Conservation (phyloP, 164 flowering plant species). For the Berberis vulgaris region DNA sequence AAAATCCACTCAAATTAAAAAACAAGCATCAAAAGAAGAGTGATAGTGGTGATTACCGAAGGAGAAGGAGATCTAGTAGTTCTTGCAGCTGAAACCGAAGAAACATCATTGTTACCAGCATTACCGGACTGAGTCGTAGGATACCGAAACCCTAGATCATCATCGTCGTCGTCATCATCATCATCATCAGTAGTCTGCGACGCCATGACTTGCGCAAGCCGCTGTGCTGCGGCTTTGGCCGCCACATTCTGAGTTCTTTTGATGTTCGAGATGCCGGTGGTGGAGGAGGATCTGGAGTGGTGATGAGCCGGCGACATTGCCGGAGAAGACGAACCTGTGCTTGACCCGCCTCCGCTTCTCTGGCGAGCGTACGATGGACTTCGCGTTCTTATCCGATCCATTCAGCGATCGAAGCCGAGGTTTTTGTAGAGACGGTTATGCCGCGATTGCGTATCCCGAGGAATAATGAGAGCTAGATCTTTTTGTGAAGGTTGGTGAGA, state of each 20-base stretch:
- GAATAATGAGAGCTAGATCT: not conserved
- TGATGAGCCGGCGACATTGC: conserved; percentile 66
- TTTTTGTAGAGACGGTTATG: too few species aligned
- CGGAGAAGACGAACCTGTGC: conserved; percentile 73
- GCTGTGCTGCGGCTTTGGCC: conserved; percentile 90
- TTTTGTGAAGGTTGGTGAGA: not conserved
- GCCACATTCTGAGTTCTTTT: conserved; percentile 91
- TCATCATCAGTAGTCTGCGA: conserved; percentile 52
- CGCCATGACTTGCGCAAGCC: conserved; percentile 94
- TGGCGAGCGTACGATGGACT: conserved; percentile 83
- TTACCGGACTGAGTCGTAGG: conserved; percentile 26
- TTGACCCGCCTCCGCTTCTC: conserved; percentile 31
- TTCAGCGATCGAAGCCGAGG: conserved; percentile 3
- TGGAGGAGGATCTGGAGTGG: conserved; percentile 21
- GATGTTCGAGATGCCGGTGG: conserved; percentile 49
- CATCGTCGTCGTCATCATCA: conserved; percentile 66
- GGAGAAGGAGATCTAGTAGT: conserved; percentile 82
- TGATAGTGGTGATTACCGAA: conserved; percentile 47
- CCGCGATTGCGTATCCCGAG: not conserved
- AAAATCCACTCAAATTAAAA: not conserved
- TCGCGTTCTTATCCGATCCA: conserved; percentile 72
- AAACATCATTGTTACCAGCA: conserved; percentile 14
- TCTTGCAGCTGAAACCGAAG: conserved; percentile 26
- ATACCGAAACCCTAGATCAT: conserved; percentile 57
- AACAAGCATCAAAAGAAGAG: not conserved